Evolutionary conservation across 306 rosid genomes (phyloP), one percentile per base, ranked within the genome.

Genomic region (Neltuma alba): DNA sequence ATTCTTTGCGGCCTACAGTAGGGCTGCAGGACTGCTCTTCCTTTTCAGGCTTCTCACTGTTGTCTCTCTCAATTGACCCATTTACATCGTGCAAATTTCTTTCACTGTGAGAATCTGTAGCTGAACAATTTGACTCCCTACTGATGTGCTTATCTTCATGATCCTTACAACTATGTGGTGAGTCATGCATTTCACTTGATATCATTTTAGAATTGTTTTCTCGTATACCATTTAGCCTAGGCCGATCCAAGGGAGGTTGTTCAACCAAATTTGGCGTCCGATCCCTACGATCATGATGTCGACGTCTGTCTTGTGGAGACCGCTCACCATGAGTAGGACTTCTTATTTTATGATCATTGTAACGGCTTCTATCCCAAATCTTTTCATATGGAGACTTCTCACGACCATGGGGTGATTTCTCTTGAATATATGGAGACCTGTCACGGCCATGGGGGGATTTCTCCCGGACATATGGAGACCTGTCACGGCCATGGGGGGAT

Each of bases 281-380:
- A 62, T 88, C 96, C 85, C 89, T 85, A 40, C 77, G 90, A 70
- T 87, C 86, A 74, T 87, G 88, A 70, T 74, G 78, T 44, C 90
- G 80, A 65, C 84, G 64, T 52, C 91, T 87, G 83, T 95, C 96
- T 40, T 85, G 91, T 2, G 97, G 92, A 50, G 94, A 91, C 80
- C 72, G 86, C 52, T 87, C 95, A 33, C 83, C 83, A 54, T 81
- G 84, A 62, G 54, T 31, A 30, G 89, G 88, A 87, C 98, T 95
- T 58, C 81, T 89, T 80, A 83, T 75, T 47, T 88, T 88, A 81
- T 89, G 92, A 80, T 91, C 99, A 84, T 85, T 77, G 76, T 85
- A 92, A 30, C 95, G 93, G 79, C 82, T 89, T 79, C 94, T 83
- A 33, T 92, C 98, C 89, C 85, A 84, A 79, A 84, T 91, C 81